Evolutionary conservation across 768 basidiomycete species (phyloP), one percentile per base, ranked within the genome.

Genomic region (Pilatotrama ljubarskyi): DNA sequence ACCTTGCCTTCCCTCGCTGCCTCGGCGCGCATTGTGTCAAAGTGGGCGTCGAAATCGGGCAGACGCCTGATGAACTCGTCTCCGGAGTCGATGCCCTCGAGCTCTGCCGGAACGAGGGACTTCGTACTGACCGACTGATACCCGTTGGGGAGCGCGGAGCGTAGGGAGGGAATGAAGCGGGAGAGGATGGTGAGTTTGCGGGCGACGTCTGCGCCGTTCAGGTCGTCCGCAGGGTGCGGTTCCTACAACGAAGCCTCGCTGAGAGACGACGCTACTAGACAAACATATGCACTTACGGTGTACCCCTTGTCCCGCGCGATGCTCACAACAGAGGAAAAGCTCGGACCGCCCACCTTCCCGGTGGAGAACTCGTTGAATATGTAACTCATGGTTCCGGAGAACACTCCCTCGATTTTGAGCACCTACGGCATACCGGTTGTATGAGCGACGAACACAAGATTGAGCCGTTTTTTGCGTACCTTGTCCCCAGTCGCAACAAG

Each of bases 321-420:
- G 59, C 84, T 84, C 55, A 99, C 96, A 36, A 98, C 88, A 24
- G 91, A 87, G 5, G 94, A 96, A 76, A 99, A 98, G 26, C 77
- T 76, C 1, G 88, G 87, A 0, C 88, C 89, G 49, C 83, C 82
- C 5, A 85, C 76, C 46, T 82, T 80, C 1, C 84, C 86, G 4
- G 85, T 87, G 2, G 91, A 88, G 77, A 95, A 93, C 63, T 94
- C 87, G 77, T 98, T 98, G 82, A 99, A 99, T 77, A 99, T 98
- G 78, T 98, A 99, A 71, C 90, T 93, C 81, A 99, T 85, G 2
- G 97, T 99, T 9, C 97, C 97, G 5, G 92, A 95, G 74, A 99
- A 93, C 20, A 98, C 97, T 38, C 97, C 97, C 74, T 99, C 97
- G 64, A 98, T 92, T 79, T 93, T 96, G 37, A 59, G 18, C 40